Conservation (phyloP, 805 yeast genomes). For the Teunomyces lycoperdinae region DNA sequence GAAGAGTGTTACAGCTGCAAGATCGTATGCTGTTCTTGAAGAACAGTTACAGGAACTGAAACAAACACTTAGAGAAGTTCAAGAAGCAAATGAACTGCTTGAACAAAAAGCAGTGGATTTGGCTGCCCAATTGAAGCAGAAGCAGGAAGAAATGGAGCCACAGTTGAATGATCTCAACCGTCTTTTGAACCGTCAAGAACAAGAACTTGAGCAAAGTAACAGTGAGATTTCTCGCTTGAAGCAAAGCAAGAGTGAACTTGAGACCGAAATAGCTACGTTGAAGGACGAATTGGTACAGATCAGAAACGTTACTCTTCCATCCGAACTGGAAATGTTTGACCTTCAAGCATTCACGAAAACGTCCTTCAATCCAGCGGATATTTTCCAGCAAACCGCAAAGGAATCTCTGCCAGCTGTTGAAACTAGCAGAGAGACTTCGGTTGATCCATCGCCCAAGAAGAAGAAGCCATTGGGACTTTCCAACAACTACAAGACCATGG, state of each 20-base stretch:
- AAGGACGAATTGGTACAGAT: background rate
- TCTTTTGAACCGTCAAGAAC: slow-evolving; percentile 2
- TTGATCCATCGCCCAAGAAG: background rate
- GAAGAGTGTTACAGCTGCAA: background rate
- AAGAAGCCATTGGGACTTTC: slow-evolving; percentile 8
- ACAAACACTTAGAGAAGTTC: background rate
- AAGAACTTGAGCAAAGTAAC: background rate
- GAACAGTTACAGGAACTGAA: background rate
- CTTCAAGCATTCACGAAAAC: background rate
- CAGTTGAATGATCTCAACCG: background rate
- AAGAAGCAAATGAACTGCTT: background rate
- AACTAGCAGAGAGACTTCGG: background rate
- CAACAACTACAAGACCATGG: slow-evolving; percentile 10
- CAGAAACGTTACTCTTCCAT: slow-evolving; percentile 5
- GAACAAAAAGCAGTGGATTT: background rate
- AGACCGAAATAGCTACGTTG: background rate
- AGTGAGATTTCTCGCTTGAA: background rate
- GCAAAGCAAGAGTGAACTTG: background rate
- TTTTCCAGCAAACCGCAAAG: slow-evolving; percentile 4
- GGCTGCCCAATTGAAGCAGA: background rate
- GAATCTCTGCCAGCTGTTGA: background rate
- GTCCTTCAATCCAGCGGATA: slow-evolving; percentile 7
- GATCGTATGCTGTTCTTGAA: background rate
- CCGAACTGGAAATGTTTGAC: slow-evolving; percentile 6
- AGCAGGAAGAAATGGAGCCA: background rate